Base-by-base conservation (phyloP, 306 rosid species). In the Quercus berberidifolia region DNA sequence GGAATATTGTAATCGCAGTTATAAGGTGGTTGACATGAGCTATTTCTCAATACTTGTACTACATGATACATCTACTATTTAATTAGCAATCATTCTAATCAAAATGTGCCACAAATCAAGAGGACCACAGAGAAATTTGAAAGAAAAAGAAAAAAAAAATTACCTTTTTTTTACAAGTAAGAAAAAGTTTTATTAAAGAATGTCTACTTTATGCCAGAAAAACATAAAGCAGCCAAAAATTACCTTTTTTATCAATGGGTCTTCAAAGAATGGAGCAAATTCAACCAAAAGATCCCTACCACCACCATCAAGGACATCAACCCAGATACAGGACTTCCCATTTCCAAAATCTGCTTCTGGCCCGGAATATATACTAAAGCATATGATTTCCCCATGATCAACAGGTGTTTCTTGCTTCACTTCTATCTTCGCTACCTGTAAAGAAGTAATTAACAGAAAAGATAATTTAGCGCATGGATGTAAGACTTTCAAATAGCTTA, bases 271-370 rank as follows among this genome's bases (percentile, higher is more conserved):
- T 5, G 94, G 89, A 65, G 93, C 88, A 86, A 94, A 92, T 77
- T 82, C 88, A 35, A 78, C 73, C 83, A 94, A 82, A 81, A 94
- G 84, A 43, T 88, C 91, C 84, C 83, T 84, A 76, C 97, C 97
- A 20, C 95, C 99, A 80, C 99, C 99, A 83, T 94, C 99, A 84
- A 94, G 97, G 84, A 94, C 89, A 86, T 94, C 99, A 73, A 94
- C 99, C 99, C 99, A 94, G 75, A 94, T 86, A 85, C 95, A 94
- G 43, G 97, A 92, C 78, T 94, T 94, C 71, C 97, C 95, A 83
- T 85, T 78, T 68, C 99, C 99, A 80, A 92, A 92, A 87, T 94
- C 95, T 86, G 88, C 95, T 78, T 83, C 85, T 70, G 97, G 89
- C 80, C 97, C 94, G 60, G 90, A 87, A 87, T 90, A 91, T 69